These are phyloP conservation scores for Corylus heterophylla DNA, from an alignment of 306 rosid species.

Conservation along the genomic window DNA sequence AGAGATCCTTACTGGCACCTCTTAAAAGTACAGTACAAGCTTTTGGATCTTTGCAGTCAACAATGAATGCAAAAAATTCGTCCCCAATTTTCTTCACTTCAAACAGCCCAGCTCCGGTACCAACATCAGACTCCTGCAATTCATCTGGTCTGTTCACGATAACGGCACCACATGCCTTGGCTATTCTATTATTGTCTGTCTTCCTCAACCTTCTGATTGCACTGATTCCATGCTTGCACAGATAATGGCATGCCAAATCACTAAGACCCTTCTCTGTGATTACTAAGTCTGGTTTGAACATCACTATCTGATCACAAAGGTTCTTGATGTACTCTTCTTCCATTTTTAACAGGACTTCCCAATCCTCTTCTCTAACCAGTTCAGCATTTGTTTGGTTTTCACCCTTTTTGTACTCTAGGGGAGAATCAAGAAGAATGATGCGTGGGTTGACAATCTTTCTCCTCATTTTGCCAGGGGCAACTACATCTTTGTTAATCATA, in stretches of 20 bases:
- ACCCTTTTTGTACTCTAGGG: constrained; percentile 93
- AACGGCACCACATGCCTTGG: constrained; percentile 93
- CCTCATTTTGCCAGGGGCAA: constrained; percentile 94
- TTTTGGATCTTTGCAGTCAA: constrained; percentile 89
- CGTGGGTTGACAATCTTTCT: constrained; percentile 93
- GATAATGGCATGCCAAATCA: constrained; percentile 93
- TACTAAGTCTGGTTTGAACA: constrained; percentile 86
- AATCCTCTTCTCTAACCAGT: constrained; percentile 85
- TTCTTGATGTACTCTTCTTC: constrained; percentile 92
- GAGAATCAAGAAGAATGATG: constrained; percentile 81
- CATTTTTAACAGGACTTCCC: constrained; percentile 80
- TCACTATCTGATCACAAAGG: constrained; percentile 81
- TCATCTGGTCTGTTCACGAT: constrained; percentile 95
- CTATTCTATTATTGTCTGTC: constrained; percentile 87
- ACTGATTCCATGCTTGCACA: constrained; percentile 82
- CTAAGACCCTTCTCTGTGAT: constrained; percentile 95
- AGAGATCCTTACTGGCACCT: constrained; percentile 90
- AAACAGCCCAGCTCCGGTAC: constrained; percentile 91
- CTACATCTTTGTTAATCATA: constrained; percentile 93
- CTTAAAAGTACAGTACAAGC: constrained; percentile 85
- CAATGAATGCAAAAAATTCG: constrained; percentile 74
- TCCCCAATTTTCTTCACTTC: constrained; percentile 96
- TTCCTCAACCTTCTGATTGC: constrained; percentile 93
- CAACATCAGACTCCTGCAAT: constrained; percentile 89
- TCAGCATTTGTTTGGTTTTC: constrained; percentile 98